Evolutionary conservation across 768 basidiomycete genomes (phyloP), one percentile per base, ranked within the genome.

Genomic region (Tricholoma bakamatsutake): DNA sequence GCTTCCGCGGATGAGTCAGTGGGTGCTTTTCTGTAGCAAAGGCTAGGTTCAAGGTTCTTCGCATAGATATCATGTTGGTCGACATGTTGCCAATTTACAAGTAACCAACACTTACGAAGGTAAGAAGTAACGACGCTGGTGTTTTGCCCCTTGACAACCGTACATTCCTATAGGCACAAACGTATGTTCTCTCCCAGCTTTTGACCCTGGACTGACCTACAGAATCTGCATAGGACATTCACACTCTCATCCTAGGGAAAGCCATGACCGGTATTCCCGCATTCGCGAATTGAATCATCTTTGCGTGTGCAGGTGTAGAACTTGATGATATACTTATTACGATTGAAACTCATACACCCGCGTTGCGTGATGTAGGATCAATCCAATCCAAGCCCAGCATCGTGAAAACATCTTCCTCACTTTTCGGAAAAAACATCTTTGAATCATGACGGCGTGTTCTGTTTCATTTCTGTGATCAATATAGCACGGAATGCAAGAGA

Each of bases 101-200:
- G 88, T 98, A n/a, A 87, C 93, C 7, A 94, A 94, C 62, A 98
- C 94, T 0, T 97, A 97, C 66, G 94, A 97, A 77, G 94, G 91
- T 79, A 67, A 30, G 75, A 56, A 47, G 51, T 51, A 40, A 35
- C 45, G 27, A 15, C 62, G 30, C 45, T 11, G 11, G 13, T 37
- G 12, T 42, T 8, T 50, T 55, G 49, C 21, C 34, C 13, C 3
- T 47, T 46, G 35, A 48, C 9, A 31, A 47, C 30, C 50, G 13
- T 46, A 57, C 34, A 33, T 58, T 28, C 3, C 47, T 57, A 18
- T 51, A 84, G 83, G 85, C 53, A 87, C 85, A 42, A 73, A 87
- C 63, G 83, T 85, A 62, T 58, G 81, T 69, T 27, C 21, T 46
- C 56, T 54, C 54, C 64, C 50, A 57, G 56, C 51, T 57, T 8